Evolutionary conservation across 495 filamentous ascomycete genomes (phyloP), one percentile per base, ranked within the genome.

Genomic region (Letharia lupina): DNA sequence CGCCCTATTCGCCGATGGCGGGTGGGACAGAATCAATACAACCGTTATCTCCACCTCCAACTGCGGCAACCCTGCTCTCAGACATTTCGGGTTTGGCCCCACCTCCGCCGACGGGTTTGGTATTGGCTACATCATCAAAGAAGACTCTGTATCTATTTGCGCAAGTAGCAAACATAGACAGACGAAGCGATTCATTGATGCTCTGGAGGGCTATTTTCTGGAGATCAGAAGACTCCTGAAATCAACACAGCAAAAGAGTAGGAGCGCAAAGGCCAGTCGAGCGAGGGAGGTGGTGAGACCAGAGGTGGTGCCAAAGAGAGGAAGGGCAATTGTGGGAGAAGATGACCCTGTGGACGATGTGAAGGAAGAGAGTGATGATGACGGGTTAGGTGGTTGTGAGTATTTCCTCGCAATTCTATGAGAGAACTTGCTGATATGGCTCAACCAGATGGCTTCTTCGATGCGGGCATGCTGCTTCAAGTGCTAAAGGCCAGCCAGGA

Each of bases 111-210:
- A 98, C 63, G 94, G 94, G 0, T 98, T 98, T 74, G 94, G 95
- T 16, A 96, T 98, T 64, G 94, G 94, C 16, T 98, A 98, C 76
- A 98, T 98, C 71, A 97, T 98, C 84, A 98, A 98, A 76, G 93
- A 96, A 71, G 93, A 96, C 47, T 82, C 83, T 60, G 88, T 98
- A 70, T 90, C 86, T 42, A 95, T 98, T 74, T 97, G 94, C 74
- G 92, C 93, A 1, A 87, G 85, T 15, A 91, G 87, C 59, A 96
- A 96, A 73, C 94, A 98, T 73, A 79, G 94, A 13, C 94, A 98
- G 77, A 98, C 94, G 0, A 86, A 86, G 67, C 87, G 94, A 7
- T 91, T 93, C 70, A 86, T 98, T 67, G 90, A 97, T 66, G 89
- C 91, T 0, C 78, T 98, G 6, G 94, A 98, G 75, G 83, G 79